phyloP scores from a whole-genome alignment of 2,329 filamentous ascomycete species.

The Arthrocladium fulminans region DNA sequence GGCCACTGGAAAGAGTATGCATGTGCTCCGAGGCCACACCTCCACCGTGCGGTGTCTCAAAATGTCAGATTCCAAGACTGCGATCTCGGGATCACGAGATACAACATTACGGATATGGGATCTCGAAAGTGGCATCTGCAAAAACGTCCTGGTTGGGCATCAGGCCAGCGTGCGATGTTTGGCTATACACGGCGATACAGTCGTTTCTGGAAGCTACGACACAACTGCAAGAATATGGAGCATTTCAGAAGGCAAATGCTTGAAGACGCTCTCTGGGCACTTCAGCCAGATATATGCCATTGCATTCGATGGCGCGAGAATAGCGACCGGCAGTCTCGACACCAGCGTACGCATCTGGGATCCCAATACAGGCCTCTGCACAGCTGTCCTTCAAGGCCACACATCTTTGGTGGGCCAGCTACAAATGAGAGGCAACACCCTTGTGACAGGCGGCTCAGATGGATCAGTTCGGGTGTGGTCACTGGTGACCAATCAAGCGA shows the following conservation, averaged over 20 bases:
- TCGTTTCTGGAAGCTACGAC: slow-evolving; percentile 97
- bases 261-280: slow-evolving; percentile 83
- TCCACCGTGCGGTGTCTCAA: slow-evolving; percentile 95
- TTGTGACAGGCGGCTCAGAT: slow-evolving; percentile 93
- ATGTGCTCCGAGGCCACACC: slow-evolving; percentile 86
- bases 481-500: slow-evolving; percentile 76
- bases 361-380: slow-evolving; percentile 72
- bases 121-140: slow-evolving; percentile 75
- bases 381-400: slow-evolving; percentile 90
- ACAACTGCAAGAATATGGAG: slow-evolving; percentile 96
- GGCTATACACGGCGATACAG: slow-evolving; percentile 90
- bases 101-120: slow-evolving; percentile 95
- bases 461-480: slow-evolving; percentile 97
- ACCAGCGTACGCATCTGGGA: slow-evolving; percentile 98
- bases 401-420: slow-evolving; percentile 94
- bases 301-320: slow-evolving; percentile 86
- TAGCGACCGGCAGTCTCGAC: slow-evolving; percentile 91
- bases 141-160: slow-evolving; percentile 85
- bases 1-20: slow-evolving; percentile 69
- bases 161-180: slow-evolving; percentile 92
- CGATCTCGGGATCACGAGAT: slow-evolving; percentile 92
- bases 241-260: slow-evolving; percentile 86
- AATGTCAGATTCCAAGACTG: slow-evolving; percentile 89
- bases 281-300: slow-evolving; percentile 99
- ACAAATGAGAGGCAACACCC: slow-evolving; percentile 87